These are phyloP conservation scores for Blastomyces percursus DNA, from an alignment of 2,329 filamentous ascomycete species.

Conservation along the genomic window DNA sequence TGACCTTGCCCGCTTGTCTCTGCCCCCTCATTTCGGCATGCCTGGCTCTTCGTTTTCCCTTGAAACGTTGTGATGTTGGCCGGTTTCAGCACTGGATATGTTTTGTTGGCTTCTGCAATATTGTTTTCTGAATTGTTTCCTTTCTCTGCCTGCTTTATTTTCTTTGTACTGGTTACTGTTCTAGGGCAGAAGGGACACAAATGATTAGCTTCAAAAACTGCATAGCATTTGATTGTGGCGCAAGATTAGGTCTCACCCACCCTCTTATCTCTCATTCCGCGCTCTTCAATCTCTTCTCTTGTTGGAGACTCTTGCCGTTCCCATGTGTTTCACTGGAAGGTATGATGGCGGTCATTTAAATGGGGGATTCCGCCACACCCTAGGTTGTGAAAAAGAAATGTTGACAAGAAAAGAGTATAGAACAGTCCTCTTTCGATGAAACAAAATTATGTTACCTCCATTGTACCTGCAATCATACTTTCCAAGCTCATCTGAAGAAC, in stretches of 20 bases:
- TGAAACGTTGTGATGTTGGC: neutral
- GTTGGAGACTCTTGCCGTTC: neutral
- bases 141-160: neutral
- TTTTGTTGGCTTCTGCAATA: neutral
- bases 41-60: neutral
- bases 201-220: neutral
- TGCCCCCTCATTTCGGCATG: neutral
- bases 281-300: neutral
- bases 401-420: neutral
- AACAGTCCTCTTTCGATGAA: neutral
- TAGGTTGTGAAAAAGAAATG: neutral
- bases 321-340: neutral
- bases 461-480: neutral
- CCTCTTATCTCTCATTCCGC: neutral
- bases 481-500: neutral
- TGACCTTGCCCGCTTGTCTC: neutral
- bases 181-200: neutral
- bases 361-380: neutral
- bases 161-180: neutral
- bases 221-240: too few relatives aligned
- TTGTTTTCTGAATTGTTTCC: neutral
- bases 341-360: neutral
- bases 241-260: neutral
- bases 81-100: neutral
- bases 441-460: neutral